phyloP scores from a whole-genome alignment of 306 rosid species.

The Medicago arabica region DNA sequence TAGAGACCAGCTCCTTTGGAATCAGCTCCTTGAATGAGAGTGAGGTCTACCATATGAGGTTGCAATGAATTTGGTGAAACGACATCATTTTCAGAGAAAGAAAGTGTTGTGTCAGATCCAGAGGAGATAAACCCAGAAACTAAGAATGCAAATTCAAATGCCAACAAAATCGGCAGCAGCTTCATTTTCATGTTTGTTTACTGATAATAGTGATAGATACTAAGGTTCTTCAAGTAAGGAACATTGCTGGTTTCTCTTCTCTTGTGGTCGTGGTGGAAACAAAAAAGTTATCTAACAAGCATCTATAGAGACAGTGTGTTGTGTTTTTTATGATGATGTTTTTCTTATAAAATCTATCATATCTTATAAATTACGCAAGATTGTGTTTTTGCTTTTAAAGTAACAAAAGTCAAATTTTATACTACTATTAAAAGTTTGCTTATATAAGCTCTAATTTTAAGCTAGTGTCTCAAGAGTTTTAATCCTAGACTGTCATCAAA shows the following conservation, averaged over 20 bases:
- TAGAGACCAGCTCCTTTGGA: conserved; percentile 76
- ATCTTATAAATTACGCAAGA: conserved; percentile 39
- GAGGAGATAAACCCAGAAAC: conserved; percentile 50
- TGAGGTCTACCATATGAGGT: conserved; percentile 69
- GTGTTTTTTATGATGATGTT: conserved; percentile 16
- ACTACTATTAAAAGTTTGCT: too few relatives aligned
- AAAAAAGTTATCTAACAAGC: not conserved
- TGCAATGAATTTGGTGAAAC: conserved; percentile 27
- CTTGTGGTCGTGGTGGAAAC: not conserved
- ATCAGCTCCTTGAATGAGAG: conserved; percentile 75
- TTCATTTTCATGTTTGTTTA: conserved; percentile 40
- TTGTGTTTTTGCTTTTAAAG: not conserved
- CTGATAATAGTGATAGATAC: not conserved
- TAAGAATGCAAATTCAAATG: conserved; percentile 40
- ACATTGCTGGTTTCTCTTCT: not conserved
- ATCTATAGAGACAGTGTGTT: not conserved
- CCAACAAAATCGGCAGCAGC: conserved; percentile 54
- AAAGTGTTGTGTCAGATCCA: conserved; percentile 50
- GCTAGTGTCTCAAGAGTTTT: too few relatives aligned
- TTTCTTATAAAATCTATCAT: conserved; percentile 15
- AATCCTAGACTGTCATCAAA: too few relatives aligned
- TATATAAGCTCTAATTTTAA: too few relatives aligned
- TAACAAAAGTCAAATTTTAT: too few relatives aligned
- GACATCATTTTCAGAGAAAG: conserved; percentile 48
- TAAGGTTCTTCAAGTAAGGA: conserved; percentile 9